Base-by-base conservation (phyloP, 2,329 filamentous ascomycete genomes). In the Macrophomina phaseolina region DNA sequence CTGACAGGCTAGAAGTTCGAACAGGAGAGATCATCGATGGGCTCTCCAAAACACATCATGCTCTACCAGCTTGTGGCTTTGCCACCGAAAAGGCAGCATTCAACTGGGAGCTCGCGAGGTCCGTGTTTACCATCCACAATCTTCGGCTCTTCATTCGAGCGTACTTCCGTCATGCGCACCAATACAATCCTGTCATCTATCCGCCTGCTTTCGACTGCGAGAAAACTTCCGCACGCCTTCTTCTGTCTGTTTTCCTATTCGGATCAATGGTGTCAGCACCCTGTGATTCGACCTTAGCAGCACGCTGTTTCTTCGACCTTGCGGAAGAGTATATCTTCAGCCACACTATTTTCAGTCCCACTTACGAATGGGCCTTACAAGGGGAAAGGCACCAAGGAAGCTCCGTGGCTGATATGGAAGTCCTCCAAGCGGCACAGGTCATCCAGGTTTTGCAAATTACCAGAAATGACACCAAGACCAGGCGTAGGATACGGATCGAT, bases 381-480 rank as follows among this genome's bases (percentile, higher is more conserved):
- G 34, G 9, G 32, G n/a, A 18, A 4, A 16, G 6, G n/a, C 32
- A 55, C 6, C 5, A n/a, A 14, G 32, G 9, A 11, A 30, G 9
- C 1, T 52, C 49, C 11, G 28, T 9, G 28, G 28, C 28, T 32
- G 32, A 55, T 7, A 55, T 55, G n/a, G 32, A 55, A 9, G 11
- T 36, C 52, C 14, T 55, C 52, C 52, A 55, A 18, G 52, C 52
- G 7, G 52, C 52, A 16, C 52, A 38, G 34, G 36, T 55, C 34
- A 55, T 55, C 34, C 16, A 36, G 5, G 38, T 16, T 36, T 18
- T 55, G 34, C 52, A 55, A n/a, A 23, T 16, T 18, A 28, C 11
- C 32, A 55, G 32, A 32, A 55, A 55, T 14, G 32, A 55, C n/a
- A 18, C 5, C 16, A n/a, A 55, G 7, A 55, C 32, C 16, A 32